phyloP scores from a whole-genome alignment of 1,284 basidiomycete genomes.

The Ganoderma multipileum region DNA sequence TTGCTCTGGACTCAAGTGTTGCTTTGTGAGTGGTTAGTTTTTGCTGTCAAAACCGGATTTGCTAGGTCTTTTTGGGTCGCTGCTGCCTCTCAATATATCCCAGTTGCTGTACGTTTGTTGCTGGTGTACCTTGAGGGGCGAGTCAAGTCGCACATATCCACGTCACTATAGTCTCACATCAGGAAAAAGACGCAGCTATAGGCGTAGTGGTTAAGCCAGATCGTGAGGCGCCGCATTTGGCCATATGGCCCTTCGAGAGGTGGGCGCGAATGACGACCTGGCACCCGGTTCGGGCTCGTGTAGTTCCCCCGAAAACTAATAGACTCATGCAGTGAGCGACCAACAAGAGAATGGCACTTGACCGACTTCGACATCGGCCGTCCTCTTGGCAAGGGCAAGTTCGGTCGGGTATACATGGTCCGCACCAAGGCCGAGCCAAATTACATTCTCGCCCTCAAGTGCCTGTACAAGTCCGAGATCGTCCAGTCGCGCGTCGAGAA shows the following conservation, averaged over 20 bases:
- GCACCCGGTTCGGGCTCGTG: neutral
- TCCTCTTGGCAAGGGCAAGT: slow-evolving; percentile 97
- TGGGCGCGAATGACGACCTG: neutral
- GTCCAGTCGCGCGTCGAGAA: slow-evolving; percentile 89
- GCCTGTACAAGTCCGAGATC: slow-evolving; percentile 96
- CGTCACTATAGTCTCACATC: neutral
- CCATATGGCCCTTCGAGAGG: neutral
- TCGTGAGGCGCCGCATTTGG: neutral
- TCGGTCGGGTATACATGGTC: slow-evolving; percentile 98
- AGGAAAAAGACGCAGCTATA: neutral
- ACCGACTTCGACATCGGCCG: slow-evolving; percentile 94
- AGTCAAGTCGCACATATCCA: neutral
- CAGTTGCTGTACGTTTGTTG: neutral
- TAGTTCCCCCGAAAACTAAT: neutral
- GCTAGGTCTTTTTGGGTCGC: neutral
- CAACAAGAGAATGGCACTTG: slow-evolving; percentile 86
- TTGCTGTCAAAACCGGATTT: neutral
- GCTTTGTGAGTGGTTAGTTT: slow-evolving; percentile 56
- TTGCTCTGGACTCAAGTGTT: slow-evolving; percentile 81
- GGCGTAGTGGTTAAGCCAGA: neutral
- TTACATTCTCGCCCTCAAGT: slow-evolving; percentile 98
- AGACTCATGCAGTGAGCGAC: slow-evolving; percentile 53
- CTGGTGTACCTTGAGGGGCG: neutral
- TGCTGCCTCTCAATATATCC: neutral
- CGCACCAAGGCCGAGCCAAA: slow-evolving; percentile 87